Evolutionary conservation across 352 stramenopile genomes (phyloP).

Genomic region (Phytophthora pistaciae): DNA sequence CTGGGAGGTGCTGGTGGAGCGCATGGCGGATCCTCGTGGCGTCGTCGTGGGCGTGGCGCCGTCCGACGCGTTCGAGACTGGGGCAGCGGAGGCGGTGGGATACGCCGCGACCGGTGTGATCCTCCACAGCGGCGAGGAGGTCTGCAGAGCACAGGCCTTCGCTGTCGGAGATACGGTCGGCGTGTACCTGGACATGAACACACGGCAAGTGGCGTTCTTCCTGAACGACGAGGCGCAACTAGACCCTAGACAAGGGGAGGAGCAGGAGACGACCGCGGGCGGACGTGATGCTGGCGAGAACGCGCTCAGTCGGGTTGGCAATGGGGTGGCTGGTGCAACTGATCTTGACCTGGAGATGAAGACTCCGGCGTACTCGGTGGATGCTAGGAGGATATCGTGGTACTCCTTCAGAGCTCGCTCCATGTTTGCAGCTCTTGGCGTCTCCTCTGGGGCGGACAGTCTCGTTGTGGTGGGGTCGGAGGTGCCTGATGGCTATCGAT

Average conservation of each 20-base stretch:
- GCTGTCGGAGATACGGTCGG: slow-evolving; percentile 49
- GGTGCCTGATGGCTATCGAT: slow-evolving; percentile 39
- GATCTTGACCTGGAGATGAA: slow-evolving; percentile 32
- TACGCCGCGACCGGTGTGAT: slow-evolving; percentile 51
- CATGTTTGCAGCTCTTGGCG: slow-evolving; percentile 47
- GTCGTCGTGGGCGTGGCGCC: slow-evolving; percentile 47
- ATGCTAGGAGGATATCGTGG: slow-evolving; percentile 23
- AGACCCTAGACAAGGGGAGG: background rate
- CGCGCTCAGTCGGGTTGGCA: background rate
- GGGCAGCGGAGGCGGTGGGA: slow-evolving; percentile 36
- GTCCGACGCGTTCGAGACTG: slow-evolving; percentile 36
- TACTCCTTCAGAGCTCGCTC: slow-evolving; percentile 29
- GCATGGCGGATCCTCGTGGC: slow-evolving; percentile 25
- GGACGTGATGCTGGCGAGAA: slow-evolving; percentile 8
- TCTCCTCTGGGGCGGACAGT: slow-evolving; percentile 41
- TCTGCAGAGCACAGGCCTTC: slow-evolving; percentile 42
- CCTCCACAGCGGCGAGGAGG: slow-evolving; percentile 42
- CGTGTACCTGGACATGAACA: slow-evolving; percentile 60
- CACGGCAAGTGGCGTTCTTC: slow-evolving; percentile 50
- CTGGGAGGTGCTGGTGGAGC: slow-evolving; percentile 52
- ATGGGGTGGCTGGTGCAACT: background rate
- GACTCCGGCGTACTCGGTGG: slow-evolving; percentile 1
- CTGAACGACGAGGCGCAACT: slow-evolving; percentile 47
- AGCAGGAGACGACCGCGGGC: slow-evolving; percentile 1
- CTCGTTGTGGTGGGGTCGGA: slow-evolving; percentile 43